Evolutionary conservation across 2,329 filamentous ascomycete genomes (phyloP).

Genomic region (Botrytis pseudocinerea): DNA sequence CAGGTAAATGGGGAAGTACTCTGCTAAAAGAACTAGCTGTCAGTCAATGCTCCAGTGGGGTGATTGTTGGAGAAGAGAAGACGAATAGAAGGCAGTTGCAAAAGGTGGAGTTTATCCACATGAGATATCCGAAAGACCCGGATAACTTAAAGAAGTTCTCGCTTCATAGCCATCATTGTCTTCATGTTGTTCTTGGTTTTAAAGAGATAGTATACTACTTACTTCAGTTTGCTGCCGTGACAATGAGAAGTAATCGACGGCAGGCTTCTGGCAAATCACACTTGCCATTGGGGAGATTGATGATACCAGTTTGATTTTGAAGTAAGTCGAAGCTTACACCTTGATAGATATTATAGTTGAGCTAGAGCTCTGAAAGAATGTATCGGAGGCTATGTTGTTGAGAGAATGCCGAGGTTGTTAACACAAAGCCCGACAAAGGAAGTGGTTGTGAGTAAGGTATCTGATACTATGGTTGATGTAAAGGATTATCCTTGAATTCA

Average conservation of each 20-base stretch:
- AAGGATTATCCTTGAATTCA: not conserved
- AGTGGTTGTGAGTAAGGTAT: conserved; percentile 7
- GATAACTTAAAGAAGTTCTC: not conserved
- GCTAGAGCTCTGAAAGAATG: conserved; percentile 12
- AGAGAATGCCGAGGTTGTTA: conserved; percentile 16
- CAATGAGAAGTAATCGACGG: conserved; percentile 31
- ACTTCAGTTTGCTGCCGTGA: conserved; percentile 30
- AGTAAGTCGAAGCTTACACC: conserved; percentile 25
- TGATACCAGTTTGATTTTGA: not conserved
- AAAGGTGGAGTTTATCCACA: conserved; percentile 10
- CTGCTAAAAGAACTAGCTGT: conserved; percentile 1
- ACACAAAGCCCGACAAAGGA: conserved; percentile 20
- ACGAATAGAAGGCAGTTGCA: not conserved
- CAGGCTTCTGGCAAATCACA: conserved; percentile 27
- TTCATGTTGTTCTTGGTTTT: not conserved
- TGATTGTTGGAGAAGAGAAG: not conserved
- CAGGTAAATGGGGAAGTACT: conserved; percentile 29
- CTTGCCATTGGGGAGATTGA: conserved; percentile 27
- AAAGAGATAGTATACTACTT: conserved; percentile 21
- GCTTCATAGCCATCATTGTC: not conserved
- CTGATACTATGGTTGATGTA: conserved; percentile 12
- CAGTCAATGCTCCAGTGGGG: conserved; percentile 6
- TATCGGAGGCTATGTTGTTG: not conserved
- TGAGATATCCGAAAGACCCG: not conserved
- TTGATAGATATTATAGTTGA: not conserved